phyloP scores from a whole-genome alignment of 2,329 filamentous ascomycete genomes.

The Alternaria dauci region DNA sequence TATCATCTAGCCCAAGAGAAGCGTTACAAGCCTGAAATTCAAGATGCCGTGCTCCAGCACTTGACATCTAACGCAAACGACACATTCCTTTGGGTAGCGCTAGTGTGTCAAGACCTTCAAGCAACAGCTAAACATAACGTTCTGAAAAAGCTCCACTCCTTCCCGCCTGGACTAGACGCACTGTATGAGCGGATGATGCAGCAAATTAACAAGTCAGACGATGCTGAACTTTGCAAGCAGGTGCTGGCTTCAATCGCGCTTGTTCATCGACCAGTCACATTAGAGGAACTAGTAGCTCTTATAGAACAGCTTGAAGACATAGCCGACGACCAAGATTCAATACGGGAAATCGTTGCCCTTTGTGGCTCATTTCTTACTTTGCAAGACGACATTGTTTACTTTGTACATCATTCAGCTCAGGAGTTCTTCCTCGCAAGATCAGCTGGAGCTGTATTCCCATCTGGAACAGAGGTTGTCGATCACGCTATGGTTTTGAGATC shows the following conservation, averaged over 20 bases:
- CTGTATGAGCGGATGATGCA: too few relatives aligned
- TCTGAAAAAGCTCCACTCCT: too few relatives aligned
- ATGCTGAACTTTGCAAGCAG: conserved; percentile 39
- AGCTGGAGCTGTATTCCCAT: background rate
- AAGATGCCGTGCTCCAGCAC: too few relatives aligned
- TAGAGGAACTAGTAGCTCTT: background rate
- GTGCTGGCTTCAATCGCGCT: conserved; percentile 47
- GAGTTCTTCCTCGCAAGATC: conserved; percentile 47
- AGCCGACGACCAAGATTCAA: too few relatives aligned
- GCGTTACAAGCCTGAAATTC: too few relatives aligned
- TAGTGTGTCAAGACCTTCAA: too few relatives aligned
- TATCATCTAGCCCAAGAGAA: too few relatives aligned
- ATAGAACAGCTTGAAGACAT: background rate
- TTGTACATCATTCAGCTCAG: conserved; percentile 57
- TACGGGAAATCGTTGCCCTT: conserved; percentile 36
- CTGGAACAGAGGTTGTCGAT: background rate
- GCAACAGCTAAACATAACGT: too few relatives aligned
- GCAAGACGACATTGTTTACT: conserved; percentile 19
- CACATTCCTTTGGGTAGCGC: too few relatives aligned
- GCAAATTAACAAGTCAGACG: too few relatives aligned
- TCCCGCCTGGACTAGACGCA: too few relatives aligned
- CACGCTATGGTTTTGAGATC: background rate
- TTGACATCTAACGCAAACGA: too few relatives aligned
- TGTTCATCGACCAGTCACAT: conserved; percentile 50
- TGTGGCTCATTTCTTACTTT: conserved; percentile 46